Evolutionary conservation across 257 asterid species (phyloP), one percentile per base, ranked within the genome.

Genomic region (Capsicum rhomboideum): DNA sequence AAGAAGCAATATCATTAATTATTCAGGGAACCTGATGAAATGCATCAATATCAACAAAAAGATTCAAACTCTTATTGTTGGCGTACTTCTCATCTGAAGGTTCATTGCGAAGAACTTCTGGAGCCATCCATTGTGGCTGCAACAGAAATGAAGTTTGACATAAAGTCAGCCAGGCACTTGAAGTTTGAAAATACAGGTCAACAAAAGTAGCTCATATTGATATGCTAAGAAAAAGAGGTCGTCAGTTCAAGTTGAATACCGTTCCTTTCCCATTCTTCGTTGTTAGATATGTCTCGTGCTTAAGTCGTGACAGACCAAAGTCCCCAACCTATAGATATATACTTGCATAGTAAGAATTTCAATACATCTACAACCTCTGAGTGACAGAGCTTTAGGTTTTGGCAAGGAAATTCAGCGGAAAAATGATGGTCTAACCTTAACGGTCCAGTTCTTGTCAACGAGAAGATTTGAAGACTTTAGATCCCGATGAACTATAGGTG

Each of bases 71-170:
- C 17, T 31, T 20, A 42, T n/a, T n/a, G 82, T 29, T 12, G 87
- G 75, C 94, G 58, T 95, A 95, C 99, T 94, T 94, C 87, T 96
- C 99, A 80, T 96, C 92, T 37, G 98, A 87, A 58, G 91, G 98
- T 84, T 96, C 99, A 46, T 91, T 94, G 53, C 99, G 98, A 86
- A 96, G 97, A 86, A 96, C 97, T 90, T 96, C 99, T 52, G 99
- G 99, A 85, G 99, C 99, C 99, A 96, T 96, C 98, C 99, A 94
- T 86, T 96, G 99, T 71, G 99, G 98, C 99, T 96, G 93, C 87
- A 90, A 89, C 58, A 78, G 59, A 44, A 82, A 42, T 82, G 55
- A 37, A 16, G 78, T 40, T 64, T 46, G 58, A 78, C 28, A 50
- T 20, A 4, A 31, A 77, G 82, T 79, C 46, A 63, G 54, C 80